Evolutionary conservation across 1,284 basidiomycete species (phyloP), one percentile per base, ranked within the genome.

Genomic region (Afroboletus lepidellus): DNA sequence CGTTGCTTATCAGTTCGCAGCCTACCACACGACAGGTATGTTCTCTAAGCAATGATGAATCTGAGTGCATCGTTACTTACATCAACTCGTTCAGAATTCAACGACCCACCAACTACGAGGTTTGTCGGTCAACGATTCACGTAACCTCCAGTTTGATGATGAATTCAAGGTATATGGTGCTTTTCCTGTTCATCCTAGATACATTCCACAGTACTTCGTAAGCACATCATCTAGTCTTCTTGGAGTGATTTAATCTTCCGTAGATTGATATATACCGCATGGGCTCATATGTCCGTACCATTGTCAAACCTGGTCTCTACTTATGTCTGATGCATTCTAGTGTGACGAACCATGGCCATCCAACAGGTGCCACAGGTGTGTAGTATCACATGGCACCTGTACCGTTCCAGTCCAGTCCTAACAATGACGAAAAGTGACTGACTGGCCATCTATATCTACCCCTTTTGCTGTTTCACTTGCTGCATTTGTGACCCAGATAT

Each of bases 401-500:
- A n/a, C 23, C 12, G 2, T 34, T 23, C 15, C 23, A 16, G 23
- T 25, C 6, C n/a, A 11, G 7, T 25, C 38, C 33, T 45, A 21
- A 60, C 9, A 3, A 7, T 24, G 18, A n/a, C 8, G 25, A 1
- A 33, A 64, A 41, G 60, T 50, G 16, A 21, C 12, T 18, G 36
- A 23, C 42, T 61, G 77, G 77, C 73, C 76, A 1, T 73, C 75
- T 44, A 68, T 72, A 0, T 74, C 77, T 54, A 78, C 77, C 5
- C 75, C 76, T 6, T 62, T 74, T 25, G 72, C 72, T 5, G 78
- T 75, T 1, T 69, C 75, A 0, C 56, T 74, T 12, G 72, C 74
- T n/a, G 75, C 76, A 5, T 59, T 78, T 33, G 55, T 73, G 20
- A 74, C 76, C 1, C 77, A 79, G 25, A 16, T 51, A 11, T 53